Evolutionary conservation across 2,329 filamentous ascomycete genomes (phyloP), one percentile per base, ranked within the genome.

Genomic region (Cladophialophora psammophila): DNA sequence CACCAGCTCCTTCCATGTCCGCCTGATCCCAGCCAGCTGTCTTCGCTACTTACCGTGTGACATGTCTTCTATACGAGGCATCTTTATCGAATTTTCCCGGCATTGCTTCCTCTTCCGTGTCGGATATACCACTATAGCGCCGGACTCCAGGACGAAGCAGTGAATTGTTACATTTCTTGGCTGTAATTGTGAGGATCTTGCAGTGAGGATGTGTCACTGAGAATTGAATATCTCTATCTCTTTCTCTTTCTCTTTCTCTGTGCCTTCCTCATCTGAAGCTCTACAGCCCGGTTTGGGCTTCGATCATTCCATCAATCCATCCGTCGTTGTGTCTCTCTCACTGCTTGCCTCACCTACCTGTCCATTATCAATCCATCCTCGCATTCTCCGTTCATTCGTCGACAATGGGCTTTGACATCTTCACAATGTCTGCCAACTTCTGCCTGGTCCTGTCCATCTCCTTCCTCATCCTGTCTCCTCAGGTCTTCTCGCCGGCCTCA

Each of bases 401-500:
- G n/a, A 48, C n/a, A 20, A 48, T 48, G 42, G 6, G 42, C 42
- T 20, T 48, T 2, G 8, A 48, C 42, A 4, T 18, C 52, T 32
- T 54, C 52, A 18, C 52, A 9, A 54, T 54, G 52, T 15, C 52
- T 32, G 26, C 52, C 12, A 54, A 54, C 15, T 32, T 54, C 52
- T 7, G 18, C 26, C 52, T 32, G 31, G 52, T 13, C 26, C 26
- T 35, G 52, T 32, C 52, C 34, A 3, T 54, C 26, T 57, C 36
- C 54, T 40, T 57, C 54, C 10, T 57, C 34, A 6, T 35, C 35
- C 26, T 54, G 6, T 54, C 32, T 15, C 12, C 52, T 35, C 35
- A 34, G n/a, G 52, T 40, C 15, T 40, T 59, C 13, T 12, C 20
- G 34, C 12, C 34, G 18, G 45, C 45, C 8, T 38, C 42, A 35